Percentiles rank a stretch among this genome's conserved stretches.
Conservation (phyloP, 768 basidiomycete species). For the Udeniomyces megalosporus region DNA sequence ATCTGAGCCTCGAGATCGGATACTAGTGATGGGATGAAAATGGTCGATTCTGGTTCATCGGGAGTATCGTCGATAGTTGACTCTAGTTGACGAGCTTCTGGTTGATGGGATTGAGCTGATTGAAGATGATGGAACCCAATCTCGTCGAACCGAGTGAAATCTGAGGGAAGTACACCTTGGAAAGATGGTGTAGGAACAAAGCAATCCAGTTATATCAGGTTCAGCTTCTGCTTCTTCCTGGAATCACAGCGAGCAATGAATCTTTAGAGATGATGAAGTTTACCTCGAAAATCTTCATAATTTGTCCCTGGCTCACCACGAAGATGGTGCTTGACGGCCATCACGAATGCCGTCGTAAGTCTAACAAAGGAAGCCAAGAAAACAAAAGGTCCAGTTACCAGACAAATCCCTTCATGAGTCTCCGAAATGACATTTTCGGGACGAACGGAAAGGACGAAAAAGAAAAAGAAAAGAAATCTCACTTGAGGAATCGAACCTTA, state of each 20-base stretch:
- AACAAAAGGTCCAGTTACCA: not conserved
- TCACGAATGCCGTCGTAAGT: slow-evolving; percentile 53
- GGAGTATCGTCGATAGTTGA: no score
- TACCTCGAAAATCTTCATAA: not conserved
- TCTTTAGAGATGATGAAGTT: not conserved
- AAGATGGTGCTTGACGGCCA: slow-evolving; percentile 46
- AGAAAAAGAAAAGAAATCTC: no score
- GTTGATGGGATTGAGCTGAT: no score
- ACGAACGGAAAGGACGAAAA: not conserved
- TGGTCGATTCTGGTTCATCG: no score
- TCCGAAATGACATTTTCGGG: not conserved
- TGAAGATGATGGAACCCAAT: not conserved
- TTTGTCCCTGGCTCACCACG: slow-evolving; percentile 16
- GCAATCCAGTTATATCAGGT: no score
- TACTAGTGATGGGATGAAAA: no score
- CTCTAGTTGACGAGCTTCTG: no score
- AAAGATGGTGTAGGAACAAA: not conserved
- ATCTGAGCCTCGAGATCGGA: no score
- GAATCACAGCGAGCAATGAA: no score
- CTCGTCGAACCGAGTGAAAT: slow-evolving; percentile 35
- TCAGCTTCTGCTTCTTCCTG: no score
- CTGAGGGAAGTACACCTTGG: slow-evolving; percentile 45
- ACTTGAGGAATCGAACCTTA: slow-evolving; percentile 53
- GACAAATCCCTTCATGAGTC: not conserved
- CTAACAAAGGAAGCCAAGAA: not conserved